Evolutionary conservation across 2,329 filamentous ascomycete species (phyloP).

Genomic region (Curvularia lunata): DNA sequence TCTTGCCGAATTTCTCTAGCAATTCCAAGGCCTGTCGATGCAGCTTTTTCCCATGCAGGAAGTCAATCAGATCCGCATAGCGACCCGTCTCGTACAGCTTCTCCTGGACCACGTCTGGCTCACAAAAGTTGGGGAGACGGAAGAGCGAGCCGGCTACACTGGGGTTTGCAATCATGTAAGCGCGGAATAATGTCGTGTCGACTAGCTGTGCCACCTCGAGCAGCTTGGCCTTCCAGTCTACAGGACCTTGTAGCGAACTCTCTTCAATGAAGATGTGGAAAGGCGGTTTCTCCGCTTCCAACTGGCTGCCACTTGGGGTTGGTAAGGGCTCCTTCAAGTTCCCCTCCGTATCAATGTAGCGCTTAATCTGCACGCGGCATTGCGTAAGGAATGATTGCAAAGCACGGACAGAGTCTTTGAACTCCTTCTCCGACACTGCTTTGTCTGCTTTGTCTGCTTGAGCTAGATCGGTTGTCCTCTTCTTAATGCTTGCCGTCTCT

Average conservation of each 20-base stretch:
- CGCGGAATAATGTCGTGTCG: constrained; percentile 91
- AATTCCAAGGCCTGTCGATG: constrained; percentile 86
- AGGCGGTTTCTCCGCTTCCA: constrained; percentile 48
- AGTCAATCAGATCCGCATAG: constrained; percentile 95
- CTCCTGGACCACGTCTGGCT: constrained; percentile 93
- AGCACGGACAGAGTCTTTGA: constrained; percentile 80
- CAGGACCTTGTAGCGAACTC: constrained; percentile 36
- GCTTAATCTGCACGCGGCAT: constrained; percentile 71
- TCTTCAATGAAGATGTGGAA: constrained; percentile 53
- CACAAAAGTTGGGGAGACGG: constrained; percentile 95
- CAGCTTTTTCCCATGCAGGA: constrained; percentile 92
- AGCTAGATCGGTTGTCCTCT: constrained; percentile 53
- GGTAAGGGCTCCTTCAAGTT: constrained; percentile 64
- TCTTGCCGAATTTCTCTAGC: constrained; percentile 77
- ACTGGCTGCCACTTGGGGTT: constrained; percentile 50
- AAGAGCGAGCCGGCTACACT: constrained; percentile 87
- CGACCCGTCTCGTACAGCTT: constrained; percentile 85
- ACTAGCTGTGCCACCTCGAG: constrained; percentile 80
- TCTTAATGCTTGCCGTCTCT: constrained; percentile 63
- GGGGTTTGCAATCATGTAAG: constrained; percentile 91
- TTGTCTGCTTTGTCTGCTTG: constrained; percentile 56
- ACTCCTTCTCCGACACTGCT: constrained; percentile 77
- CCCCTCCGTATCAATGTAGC: constrained; percentile 65
- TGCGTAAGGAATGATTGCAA: constrained; percentile 88
- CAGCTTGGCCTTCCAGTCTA: constrained; percentile 73